A percentile compares a stretch with the other conserved stretches of the same genome.
Evolutionary conservation across 2,329 filamentous ascomycete genomes (phyloP).

Genomic region (Clonostachys rosea): DNA sequence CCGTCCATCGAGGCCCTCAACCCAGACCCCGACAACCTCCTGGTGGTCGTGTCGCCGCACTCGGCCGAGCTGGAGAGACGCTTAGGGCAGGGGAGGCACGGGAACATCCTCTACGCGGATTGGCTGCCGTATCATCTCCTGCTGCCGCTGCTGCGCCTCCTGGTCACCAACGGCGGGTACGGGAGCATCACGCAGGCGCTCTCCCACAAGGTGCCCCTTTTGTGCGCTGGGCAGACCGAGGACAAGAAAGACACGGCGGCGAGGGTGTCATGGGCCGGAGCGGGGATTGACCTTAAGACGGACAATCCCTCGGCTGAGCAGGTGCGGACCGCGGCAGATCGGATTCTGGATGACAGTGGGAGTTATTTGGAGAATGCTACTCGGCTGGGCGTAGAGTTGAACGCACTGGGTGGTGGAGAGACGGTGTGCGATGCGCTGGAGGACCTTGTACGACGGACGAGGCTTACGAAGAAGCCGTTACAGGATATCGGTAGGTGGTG

Average conservation of each 20-base stretch:
- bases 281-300: slow-evolving; percentile 27
- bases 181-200: slow-evolving; percentile 28
- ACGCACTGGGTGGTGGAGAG: slow-evolving; percentile 1
- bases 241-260: slow-evolving; percentile 30
- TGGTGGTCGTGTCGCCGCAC: slow-evolving; percentile 25
- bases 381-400: slow-evolving; percentile 1
- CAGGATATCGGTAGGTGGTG: not conserved
- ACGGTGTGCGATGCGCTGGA: slow-evolving; percentile 4
- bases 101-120: slow-evolving; percentile 20
- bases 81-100: slow-evolving; percentile 5
- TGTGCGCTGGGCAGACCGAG: slow-evolving; percentile 27
- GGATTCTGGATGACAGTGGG: not conserved
- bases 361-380: not conserved
- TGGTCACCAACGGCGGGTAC: slow-evolving; percentile 30
- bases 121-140: slow-evolving; percentile 29
- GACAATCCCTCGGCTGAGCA: slow-evolving; percentile 19
- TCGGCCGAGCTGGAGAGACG: slow-evolving; percentile 6
- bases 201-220: slow-evolving; percentile 23
- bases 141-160: slow-evolving; percentile 21
- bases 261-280: slow-evolving; percentile 20
- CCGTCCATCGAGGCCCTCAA: slow-evolving; percentile 24
- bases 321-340: slow-evolving; percentile 10
- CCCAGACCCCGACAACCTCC: slow-evolving; percentile 10
- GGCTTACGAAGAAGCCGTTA: not conserved
- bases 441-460: slow-evolving; percentile 3